Evolutionary conservation across 2,329 filamentous ascomycete genomes (phyloP).

Genomic region (Monilinia vaccinii-corymbosi): DNA sequence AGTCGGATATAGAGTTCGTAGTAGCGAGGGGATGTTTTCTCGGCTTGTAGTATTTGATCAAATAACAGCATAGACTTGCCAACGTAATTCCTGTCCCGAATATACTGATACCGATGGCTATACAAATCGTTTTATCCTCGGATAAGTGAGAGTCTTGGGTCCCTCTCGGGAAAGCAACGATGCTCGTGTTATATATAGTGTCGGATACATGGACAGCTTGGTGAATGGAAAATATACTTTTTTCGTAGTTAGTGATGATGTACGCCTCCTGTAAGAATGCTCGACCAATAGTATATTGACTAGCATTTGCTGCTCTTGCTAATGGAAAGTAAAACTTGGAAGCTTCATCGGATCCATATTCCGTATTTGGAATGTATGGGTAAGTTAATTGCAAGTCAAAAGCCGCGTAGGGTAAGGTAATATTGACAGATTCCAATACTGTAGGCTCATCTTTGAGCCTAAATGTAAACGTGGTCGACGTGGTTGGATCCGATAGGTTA

Average conservation of each 20-base stretch:
- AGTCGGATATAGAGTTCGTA: background rate
- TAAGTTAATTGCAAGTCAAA: slow-evolving; percentile 28
- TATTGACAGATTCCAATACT: slow-evolving; percentile 36
- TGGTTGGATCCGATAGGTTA: slow-evolving; percentile 36
- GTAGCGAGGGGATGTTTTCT: background rate
- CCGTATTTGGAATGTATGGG: slow-evolving; percentile 34
- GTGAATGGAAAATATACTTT: slow-evolving; percentile 27
- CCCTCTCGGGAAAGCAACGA: slow-evolving; percentile 16
- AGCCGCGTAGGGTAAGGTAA: slow-evolving; percentile 28
- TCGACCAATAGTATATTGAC: slow-evolving; percentile 29
- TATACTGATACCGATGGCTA: slow-evolving; percentile 20
- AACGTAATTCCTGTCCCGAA: slow-evolving; percentile 8
- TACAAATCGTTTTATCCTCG: slow-evolving; percentile 21
- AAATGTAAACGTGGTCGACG: slow-evolving; percentile 48
- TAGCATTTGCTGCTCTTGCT: slow-evolving; percentile 20
- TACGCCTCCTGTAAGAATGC: slow-evolving; percentile 31
- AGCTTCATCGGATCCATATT: slow-evolving; percentile 33
- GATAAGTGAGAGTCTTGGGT: slow-evolving; percentile 4
- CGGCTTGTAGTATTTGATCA: background rate
- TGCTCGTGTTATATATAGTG: slow-evolving; percentile 20
- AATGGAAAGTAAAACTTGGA: slow-evolving; percentile 33
- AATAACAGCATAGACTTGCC: slow-evolving; percentile 1
- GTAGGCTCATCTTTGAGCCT: slow-evolving; percentile 34
- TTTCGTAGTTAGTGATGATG: slow-evolving; percentile 30
- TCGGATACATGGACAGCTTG: slow-evolving; percentile 25